A percentile compares a stretch with the other conserved stretches of the same genome.
These are phyloP conservation scores for Lachnellula suecica DNA, from an alignment of 2,329 filamentous ascomycete species.

Conservation along the genomic window DNA sequence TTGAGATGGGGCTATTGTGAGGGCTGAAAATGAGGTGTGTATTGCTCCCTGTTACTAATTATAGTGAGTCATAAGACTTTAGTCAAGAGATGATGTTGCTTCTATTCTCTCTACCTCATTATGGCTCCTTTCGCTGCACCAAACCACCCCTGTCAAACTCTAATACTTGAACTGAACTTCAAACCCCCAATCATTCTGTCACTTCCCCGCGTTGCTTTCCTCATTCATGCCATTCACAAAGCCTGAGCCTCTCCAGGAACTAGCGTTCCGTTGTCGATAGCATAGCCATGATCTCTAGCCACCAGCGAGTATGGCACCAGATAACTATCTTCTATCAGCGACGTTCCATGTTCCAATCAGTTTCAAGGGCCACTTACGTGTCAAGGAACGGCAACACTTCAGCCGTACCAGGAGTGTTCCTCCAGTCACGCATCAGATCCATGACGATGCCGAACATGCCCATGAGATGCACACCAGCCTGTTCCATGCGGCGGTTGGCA, in stretches of 20 bases:
- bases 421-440: slow-evolving; percentile 32
- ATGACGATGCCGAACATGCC: slow-evolving; percentile 31
- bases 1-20: too few relatives aligned
- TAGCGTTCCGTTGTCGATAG: slow-evolving; percentile 59
- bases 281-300: slow-evolving; percentile 59
- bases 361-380: slow-evolving; percentile 33
- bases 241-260: slow-evolving; percentile 50
- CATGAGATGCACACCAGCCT: slow-evolving; percentile 59
- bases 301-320: slow-evolving; percentile 64
- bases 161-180: too few relatives aligned
- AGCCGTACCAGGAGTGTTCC: slow-evolving; percentile 43
- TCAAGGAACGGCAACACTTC: slow-evolving; percentile 65
- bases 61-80: too few relatives aligned
- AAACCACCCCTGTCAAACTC: too few relatives aligned
- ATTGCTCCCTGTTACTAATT: too few relatives aligned
- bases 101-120: neutral
- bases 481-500: slow-evolving; percentile 65
- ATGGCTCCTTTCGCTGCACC: neutral
- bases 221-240: too few relatives aligned
- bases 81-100: too few relatives aligned
- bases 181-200: too few relatives aligned
- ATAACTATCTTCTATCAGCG: slow-evolving; percentile 38
- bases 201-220: too few relatives aligned
- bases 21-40: too few relatives aligned
- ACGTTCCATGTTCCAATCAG: neutral